Evolutionary conservation across 2,329 filamentous ascomycete genomes (phyloP).

Genomic region (Dryadomyces quercivorus): DNA sequence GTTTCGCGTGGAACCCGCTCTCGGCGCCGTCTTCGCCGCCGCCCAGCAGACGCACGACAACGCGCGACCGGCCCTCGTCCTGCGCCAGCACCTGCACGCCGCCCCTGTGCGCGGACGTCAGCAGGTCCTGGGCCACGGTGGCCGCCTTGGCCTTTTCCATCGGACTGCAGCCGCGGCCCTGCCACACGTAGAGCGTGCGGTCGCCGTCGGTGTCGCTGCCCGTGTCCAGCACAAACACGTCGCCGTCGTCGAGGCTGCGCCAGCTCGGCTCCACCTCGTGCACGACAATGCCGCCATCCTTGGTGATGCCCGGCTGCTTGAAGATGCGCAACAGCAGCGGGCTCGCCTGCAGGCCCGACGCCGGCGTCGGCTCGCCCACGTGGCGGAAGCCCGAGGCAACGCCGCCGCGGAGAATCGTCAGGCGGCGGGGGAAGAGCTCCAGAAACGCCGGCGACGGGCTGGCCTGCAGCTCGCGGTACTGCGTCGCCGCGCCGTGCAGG

Average conservation of each 20-base stretch:
- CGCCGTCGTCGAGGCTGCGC: constrained; percentile 49
- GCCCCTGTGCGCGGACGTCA: constrained; percentile 49
- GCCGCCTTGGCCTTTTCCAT: constrained; percentile 60
- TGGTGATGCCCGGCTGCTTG: constrained; percentile 38
- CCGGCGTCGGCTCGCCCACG: constrained; percentile 31
- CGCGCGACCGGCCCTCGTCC: constrained; percentile 39
- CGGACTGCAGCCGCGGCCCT: constrained; percentile 50
- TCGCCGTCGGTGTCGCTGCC: constrained; percentile 48
- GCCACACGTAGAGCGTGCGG: constrained; percentile 59
- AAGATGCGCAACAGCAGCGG: constrained; percentile 49
- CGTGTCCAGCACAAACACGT: constrained; percentile 54
- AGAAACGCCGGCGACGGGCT: constrained; percentile 48
- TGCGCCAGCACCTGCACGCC: constrained; percentile 56
- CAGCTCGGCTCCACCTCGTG: constrained; percentile 51
- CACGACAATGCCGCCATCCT: constrained; percentile 40
- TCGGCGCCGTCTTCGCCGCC: constrained; percentile 25
- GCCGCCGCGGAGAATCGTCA: constrained; percentile 49
- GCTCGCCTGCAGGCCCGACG: constrained; percentile 18
- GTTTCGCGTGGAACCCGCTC: constrained; percentile 20
- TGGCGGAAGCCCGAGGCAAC: constrained; percentile 51
- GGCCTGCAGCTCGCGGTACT: constrained; percentile 52
- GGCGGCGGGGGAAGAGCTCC: constrained; percentile 40
- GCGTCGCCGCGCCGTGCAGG: constrained; percentile 45
- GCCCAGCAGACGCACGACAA: constrained; percentile 44
- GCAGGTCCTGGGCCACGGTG: constrained; percentile 48